A percentile compares a stretch with the other conserved stretches of the same genome.
These are phyloP conservation scores for Erythrobasidium yunnanense DNA, from an alignment of 768 basidiomycete genomes.

Conservation along the genomic window DNA sequence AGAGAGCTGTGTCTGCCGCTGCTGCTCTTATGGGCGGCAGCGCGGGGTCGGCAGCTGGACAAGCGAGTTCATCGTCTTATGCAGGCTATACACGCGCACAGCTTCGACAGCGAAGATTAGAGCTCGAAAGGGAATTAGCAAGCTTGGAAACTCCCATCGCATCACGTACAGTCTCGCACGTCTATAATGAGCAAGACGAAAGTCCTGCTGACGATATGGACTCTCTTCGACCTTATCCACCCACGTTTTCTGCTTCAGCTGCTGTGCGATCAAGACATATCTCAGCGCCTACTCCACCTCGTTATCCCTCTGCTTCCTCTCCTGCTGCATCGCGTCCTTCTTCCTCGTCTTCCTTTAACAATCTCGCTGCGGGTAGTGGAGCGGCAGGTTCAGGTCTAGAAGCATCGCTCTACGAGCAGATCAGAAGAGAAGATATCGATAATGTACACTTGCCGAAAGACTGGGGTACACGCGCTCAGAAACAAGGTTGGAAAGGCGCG, in stretches of 20 bases:
- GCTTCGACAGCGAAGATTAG: slow-evolving; percentile 16
- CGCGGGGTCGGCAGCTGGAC: neutral
- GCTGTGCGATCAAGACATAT: too few species aligned
- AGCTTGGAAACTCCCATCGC: too few species aligned
- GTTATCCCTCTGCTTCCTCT: neutral
- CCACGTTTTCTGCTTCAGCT: too few species aligned
- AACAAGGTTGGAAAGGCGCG: slow-evolving; percentile 10
- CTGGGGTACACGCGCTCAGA: slow-evolving; percentile 6
- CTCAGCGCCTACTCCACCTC: slow-evolving; percentile 1
- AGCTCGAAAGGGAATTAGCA: slow-evolving; percentile 21
- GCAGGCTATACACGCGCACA: slow-evolving; percentile 14
- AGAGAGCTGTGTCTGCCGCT: slow-evolving; percentile 3
- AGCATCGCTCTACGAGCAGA: slow-evolving; percentile 1
- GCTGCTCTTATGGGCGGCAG: slow-evolving; percentile 17
- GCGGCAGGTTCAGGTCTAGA: too few species aligned
- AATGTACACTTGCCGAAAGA: neutral
- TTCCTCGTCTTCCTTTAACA: too few species aligned
- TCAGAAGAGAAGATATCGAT: slow-evolving; percentile 9
- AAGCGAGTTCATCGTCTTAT: slow-evolving; percentile 5
- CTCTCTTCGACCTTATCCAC: too few species aligned
- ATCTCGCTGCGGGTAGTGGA: too few species aligned
- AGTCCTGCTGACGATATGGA: too few species aligned
- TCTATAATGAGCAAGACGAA: too few species aligned
- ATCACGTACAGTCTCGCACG: too few species aligned
- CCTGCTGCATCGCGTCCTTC: slow-evolving; percentile 6